phyloP scores from a whole-genome alignment of 2,329 filamentous ascomycete genomes.

The Bipolaris cookei region DNA sequence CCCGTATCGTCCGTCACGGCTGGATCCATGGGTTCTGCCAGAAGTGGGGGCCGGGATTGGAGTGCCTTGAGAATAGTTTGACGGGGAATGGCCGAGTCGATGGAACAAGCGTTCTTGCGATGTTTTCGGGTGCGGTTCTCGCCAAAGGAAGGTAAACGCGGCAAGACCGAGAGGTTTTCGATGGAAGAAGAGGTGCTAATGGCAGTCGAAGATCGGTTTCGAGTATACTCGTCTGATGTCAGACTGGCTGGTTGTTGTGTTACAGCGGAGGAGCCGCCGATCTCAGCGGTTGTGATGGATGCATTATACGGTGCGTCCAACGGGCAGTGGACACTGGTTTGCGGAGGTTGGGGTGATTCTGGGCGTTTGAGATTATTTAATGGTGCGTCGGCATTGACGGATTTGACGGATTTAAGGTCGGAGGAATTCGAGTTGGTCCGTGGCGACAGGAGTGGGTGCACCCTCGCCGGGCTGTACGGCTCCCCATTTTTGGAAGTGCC shows the following conservation, averaged over 20 bases:
- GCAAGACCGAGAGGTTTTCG: slow-evolving; percentile 44
- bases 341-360: slow-evolving; percentile 36
- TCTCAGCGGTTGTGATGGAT: slow-evolving; percentile 36
- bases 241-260: slow-evolving; percentile 23
- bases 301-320: slow-evolving; percentile 36
- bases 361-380: slow-evolving; percentile 36
- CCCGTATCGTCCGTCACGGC: slow-evolving; percentile 60
- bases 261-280: slow-evolving; percentile 38
- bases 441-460: slow-evolving; percentile 46
- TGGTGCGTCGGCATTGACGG: slow-evolving; percentile 35
- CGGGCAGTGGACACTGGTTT: slow-evolving; percentile 33
- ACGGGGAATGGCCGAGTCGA: slow-evolving; percentile 69
- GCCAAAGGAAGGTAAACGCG: slow-evolving; percentile 45
- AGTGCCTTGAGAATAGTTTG: slow-evolving; percentile 85
- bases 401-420: slow-evolving; percentile 43
- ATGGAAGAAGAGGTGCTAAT: slow-evolving; percentile 45
- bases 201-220: slow-evolving; percentile 25
- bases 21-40: slow-evolving; percentile 66
- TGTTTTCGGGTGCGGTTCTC: slow-evolving; percentile 48
- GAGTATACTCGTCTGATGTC: slow-evolving; percentile 37
- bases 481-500: slow-evolving; percentile 34
- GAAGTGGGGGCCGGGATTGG: slow-evolving; percentile 65
- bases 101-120: slow-evolving; percentile 57
- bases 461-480: slow-evolving; percentile 43
- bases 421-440: slow-evolving; percentile 37